Evolutionary conservation across 2,329 filamentous ascomycete genomes (phyloP).

Genomic region (Aspergillus calidoustus): DNA sequence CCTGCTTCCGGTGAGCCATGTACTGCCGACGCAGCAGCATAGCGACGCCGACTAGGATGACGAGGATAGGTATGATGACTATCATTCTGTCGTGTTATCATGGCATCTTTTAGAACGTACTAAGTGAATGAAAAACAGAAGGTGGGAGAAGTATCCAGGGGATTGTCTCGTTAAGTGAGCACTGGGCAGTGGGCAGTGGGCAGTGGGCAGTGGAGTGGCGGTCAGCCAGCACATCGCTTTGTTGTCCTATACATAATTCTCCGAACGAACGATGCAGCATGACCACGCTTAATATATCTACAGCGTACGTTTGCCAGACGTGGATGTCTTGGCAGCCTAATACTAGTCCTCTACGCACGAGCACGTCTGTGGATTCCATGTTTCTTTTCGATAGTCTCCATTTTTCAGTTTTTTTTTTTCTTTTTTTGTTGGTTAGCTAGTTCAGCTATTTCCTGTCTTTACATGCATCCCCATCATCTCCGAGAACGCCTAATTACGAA

Average conservation of each 20-base stretch:
- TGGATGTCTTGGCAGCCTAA: too few relatives aligned
- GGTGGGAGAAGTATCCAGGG: not conserved
- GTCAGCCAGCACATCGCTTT: constrained; percentile 5
- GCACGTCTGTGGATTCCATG: too few relatives aligned
- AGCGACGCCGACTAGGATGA: constrained; percentile 24
- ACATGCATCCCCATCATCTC: too few relatives aligned
- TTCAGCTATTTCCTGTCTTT: too few relatives aligned
- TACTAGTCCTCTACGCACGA: too few relatives aligned
- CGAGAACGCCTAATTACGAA: too few relatives aligned
- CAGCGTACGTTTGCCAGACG: too few relatives aligned
- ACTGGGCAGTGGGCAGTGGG: too few relatives aligned
- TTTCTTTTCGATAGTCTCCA: too few relatives aligned
- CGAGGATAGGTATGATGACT: constrained; percentile 24
- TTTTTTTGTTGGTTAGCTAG: too few relatives aligned
- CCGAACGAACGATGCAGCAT: not conserved
- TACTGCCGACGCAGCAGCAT: constrained; percentile 22
- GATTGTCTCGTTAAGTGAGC: constrained; percentile 1
- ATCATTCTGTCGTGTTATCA: constrained; percentile 8
- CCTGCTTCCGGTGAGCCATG: constrained; percentile 14
- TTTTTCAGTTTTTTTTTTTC: too few relatives aligned
- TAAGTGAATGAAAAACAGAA: too few relatives aligned
- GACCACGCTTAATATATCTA: not conserved
- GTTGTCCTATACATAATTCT: not conserved
- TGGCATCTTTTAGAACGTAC: not conserved
- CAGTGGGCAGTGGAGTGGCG: constrained; percentile 1